Base-by-base conservation (phyloP, 176 grass and related monocot genomes). In the Musa troglodytarum region DNA sequence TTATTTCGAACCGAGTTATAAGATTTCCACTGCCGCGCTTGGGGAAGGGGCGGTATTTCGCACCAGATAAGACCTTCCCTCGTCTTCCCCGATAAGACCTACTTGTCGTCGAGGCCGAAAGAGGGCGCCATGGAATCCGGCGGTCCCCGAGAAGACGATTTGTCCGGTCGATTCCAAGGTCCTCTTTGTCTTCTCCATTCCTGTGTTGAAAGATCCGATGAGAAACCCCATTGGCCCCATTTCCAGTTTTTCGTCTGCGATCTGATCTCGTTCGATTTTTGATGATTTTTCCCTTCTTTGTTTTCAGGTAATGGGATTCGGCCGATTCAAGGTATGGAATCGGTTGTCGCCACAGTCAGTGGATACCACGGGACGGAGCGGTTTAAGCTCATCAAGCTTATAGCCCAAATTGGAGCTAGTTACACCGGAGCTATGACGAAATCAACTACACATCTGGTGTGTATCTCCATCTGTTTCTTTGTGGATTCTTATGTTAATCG, bases 351-450 rank as follows among this genome's bases (percentile, higher is more conserved):
- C n/a, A 90, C 94, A 16, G 94, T 98, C 17, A 98, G 94, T 29
- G 90, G 94, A 2, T 98, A 98, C 84, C 87, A 93, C 66, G 94
- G 90, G 49, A 72, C 73, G 1, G 83, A 85, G 73, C 78, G 94
- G 78, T 92, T 93, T 79, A 88, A 81, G 77, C 88, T 98, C 34
- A 82, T 98, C 63, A 98, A 93, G 86, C 94, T 98, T 81, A 98
- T 98, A 65, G 61, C 88, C 34, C 83, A 82, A 69, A 76, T 82
- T 51, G 90, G 94, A 14, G 94, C 94, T 28, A 93, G 69, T 87
- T 97, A 91, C 72, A 84, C 91, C 12, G 94, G 88, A 0, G 63
- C 84, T 21, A 93, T 97, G 94, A 88, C 81, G 71, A 90, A 57
- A 77, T 91, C 88, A 50, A 91, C 92, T 56, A 97, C 94, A 57